phyloP scores from a whole-genome alignment of 2,329 filamentous ascomycete genomes.

The Paecilomyces dactylethromorphus region DNA sequence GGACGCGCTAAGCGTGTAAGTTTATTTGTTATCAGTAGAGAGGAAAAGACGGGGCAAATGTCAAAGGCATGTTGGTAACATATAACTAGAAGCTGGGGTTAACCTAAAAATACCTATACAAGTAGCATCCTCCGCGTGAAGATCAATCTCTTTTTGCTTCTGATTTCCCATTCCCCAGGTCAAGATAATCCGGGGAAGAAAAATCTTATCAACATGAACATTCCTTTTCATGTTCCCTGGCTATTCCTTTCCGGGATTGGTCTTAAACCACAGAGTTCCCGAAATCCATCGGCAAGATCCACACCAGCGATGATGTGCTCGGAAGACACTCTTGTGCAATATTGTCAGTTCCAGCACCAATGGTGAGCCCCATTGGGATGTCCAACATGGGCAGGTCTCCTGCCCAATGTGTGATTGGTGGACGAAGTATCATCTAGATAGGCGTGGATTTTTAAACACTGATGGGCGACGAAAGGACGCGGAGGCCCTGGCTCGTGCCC shows the following conservation, averaged over 20 bases:
- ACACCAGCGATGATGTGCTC: conserved; percentile 16
- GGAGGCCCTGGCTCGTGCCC: no score
- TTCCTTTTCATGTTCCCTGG: neutral
- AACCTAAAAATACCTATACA: neutral
- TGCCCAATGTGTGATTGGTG: neutral
- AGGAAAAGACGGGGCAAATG: no score
- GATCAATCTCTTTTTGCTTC: neutral
- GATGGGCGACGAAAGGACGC: neutral
- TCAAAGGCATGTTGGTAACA: neutral
- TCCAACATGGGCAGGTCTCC: neutral
- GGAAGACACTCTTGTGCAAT: conserved; percentile 14
- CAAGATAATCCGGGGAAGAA: neutral
- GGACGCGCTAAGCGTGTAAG: neutral
- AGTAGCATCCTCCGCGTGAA: neutral
- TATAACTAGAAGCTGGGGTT: neutral
- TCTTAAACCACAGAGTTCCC: neutral
- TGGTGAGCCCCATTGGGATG: neutral
- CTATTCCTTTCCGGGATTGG: neutral
- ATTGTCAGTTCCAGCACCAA: conserved; percentile 6
- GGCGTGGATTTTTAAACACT: neutral
- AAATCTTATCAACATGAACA: neutral
- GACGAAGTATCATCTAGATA: neutral
- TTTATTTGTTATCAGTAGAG: no score
- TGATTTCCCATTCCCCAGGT: neutral
- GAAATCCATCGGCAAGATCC: neutral